phyloP scores from a whole-genome alignment of 2,329 filamentous ascomycete species.

The Trichophaea hybrida region DNA sequence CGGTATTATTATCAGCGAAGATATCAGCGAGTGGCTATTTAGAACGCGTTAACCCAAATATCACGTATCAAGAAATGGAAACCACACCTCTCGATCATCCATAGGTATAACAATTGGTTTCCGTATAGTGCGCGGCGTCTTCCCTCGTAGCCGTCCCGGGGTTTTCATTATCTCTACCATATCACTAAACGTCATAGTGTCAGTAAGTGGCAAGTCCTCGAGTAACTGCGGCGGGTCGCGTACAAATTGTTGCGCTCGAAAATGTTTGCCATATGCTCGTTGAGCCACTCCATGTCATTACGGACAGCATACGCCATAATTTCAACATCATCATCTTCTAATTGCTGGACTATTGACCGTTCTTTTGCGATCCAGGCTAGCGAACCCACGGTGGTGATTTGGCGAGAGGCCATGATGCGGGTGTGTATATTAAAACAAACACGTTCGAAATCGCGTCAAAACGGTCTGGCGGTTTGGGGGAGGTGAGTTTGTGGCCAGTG shows the following conservation, averaged over 20 bases:
- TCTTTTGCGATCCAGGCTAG: constrained; percentile 75
- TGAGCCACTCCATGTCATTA: constrained; percentile 95
- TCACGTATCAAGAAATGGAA: not conserved
- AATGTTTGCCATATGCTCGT: constrained; percentile 94
- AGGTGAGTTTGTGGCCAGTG: not conserved
- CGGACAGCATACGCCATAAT: constrained; percentile 85
- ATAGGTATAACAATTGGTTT: not conserved
- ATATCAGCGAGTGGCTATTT: not conserved
- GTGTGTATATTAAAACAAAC: constrained; percentile 7
- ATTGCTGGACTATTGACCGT: constrained; percentile 58
- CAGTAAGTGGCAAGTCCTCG: not conserved
- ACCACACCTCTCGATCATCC: not conserved
- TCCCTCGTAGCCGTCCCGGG: constrained; percentile 64
- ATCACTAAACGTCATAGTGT: constrained; percentile 43
- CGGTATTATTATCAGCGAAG: not conserved
- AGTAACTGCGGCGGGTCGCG: constrained; percentile 29
- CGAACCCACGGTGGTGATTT: constrained; percentile 48
- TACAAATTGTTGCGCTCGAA: constrained; percentile 80
- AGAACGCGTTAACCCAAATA: not conserved
- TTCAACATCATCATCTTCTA: constrained; percentile 69
- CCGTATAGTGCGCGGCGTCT: constrained; percentile 29
- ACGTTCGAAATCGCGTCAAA: not conserved
- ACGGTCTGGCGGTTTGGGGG: not conserved
- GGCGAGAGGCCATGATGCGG: constrained; percentile 1
- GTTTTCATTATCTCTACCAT: constrained; percentile 94